Conservation (phyloP, 306 rosid genomes). For the Biancaea sappan region DNA sequence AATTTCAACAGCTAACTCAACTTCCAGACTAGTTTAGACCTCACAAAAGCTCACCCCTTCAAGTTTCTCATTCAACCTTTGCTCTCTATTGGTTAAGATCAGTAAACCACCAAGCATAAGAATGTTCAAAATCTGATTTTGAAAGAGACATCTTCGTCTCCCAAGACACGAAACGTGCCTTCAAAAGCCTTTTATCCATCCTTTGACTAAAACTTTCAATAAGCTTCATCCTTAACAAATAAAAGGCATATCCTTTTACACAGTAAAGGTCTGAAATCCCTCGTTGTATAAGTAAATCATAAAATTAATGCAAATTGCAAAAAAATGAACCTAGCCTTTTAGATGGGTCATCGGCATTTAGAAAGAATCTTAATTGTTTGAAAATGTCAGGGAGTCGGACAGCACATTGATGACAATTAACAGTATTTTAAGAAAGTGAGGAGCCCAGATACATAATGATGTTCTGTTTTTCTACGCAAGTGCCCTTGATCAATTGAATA, state of each 20-base stretch:
- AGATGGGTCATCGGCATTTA: neutral
- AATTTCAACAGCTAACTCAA: conserved; percentile 18
- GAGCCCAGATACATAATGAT: neutral
- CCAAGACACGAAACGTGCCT: conserved; percentile 15
- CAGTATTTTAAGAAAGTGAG: neutral
- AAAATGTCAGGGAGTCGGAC: conserved; percentile 7
- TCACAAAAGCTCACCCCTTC: conserved; percentile 31
- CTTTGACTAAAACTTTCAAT: conserved; percentile 4
- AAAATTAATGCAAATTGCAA: too few relatives aligned
- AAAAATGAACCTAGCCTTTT: neutral
- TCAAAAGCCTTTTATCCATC: conserved; percentile 13
- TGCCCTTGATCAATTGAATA: conserved; percentile 3
- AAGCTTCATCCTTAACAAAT: neutral
- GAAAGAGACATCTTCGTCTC: conserved; percentile 19
- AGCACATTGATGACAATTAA: conserved; percentile 4
- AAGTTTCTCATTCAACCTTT: conserved; percentile 14
- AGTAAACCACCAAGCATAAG: conserved; percentile 2
- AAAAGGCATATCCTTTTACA: neutral
- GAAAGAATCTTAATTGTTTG: neutral
- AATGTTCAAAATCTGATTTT: conserved; percentile 8
- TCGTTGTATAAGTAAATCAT: neutral
- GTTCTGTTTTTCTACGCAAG: neutral
- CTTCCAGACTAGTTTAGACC: conserved; percentile 1
- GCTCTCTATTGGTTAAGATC: conserved; percentile 18
- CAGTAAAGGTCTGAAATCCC: neutral